Percentiles rank a stretch among this genome's conserved stretches.
Evolutionary conservation across 2,329 filamentous ascomycete genomes (phyloP).

Genomic region (Drechslera avenae): DNA sequence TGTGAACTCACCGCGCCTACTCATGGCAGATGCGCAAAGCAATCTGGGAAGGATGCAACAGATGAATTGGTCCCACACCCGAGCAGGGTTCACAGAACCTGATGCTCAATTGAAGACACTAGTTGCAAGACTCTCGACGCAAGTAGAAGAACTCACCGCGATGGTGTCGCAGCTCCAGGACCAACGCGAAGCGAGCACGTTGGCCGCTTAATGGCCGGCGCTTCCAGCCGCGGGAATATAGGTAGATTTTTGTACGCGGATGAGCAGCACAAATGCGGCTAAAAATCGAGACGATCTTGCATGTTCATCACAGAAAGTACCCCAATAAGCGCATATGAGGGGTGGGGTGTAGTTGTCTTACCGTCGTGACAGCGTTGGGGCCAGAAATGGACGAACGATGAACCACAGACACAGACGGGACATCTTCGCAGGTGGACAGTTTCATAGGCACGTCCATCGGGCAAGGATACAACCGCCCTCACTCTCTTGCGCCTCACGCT

Average conservation of each 20-base stretch:
- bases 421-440: conserved; percentile 9
- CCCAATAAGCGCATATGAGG: conserved; percentile 19
- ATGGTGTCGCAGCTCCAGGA: conserved; percentile 48
- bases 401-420: conserved; percentile 21
- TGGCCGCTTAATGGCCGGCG: conserved; percentile 45
- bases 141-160: conserved; percentile 49
- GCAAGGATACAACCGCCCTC: conserved; percentile 27
- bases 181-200: conserved; percentile 34
- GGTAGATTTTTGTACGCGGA: conserved; percentile 15
- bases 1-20: conserved; percentile 40
- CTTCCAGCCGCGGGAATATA: conserved; percentile 36
- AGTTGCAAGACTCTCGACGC: conserved; percentile 47
- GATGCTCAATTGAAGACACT: conserved; percentile 45
- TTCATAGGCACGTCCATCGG: conserved; percentile 17
- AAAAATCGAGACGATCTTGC: conserved; percentile 19
- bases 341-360: conserved; percentile 30
- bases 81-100: conserved; percentile 29
- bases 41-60: conserved; percentile 21
- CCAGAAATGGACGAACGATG: conserved; percentile 24
- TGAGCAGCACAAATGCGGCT: conserved; percentile 11
- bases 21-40: conserved; percentile 32
- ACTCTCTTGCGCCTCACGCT: conserved; percentile 36
- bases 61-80: conserved; percentile 29
- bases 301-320: conserved; percentile 14
- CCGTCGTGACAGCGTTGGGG: conserved; percentile 14